Evolutionary conservation across 73 alveolate species (phyloP).

Genomic region (Durusdinium trenchii): DNA sequence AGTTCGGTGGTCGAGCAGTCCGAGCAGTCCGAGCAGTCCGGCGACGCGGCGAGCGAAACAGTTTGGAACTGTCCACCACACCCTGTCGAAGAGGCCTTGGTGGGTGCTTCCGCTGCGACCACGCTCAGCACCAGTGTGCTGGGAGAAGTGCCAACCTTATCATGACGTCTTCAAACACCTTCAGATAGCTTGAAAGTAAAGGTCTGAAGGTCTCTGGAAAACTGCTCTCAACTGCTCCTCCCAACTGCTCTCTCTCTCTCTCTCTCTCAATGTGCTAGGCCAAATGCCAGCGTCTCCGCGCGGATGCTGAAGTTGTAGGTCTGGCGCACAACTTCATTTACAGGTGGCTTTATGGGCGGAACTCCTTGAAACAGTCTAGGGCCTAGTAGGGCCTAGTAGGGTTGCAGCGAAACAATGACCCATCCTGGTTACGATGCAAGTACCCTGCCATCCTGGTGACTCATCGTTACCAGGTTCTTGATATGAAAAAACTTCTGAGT

Average conservation of each 20-base stretch:
- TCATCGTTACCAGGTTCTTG: no score
- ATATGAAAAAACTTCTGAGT: no score
- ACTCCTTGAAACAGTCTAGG: no score
- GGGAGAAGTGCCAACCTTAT: constrained; percentile 72
- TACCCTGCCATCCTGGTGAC: no score
- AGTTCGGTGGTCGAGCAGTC: no score
- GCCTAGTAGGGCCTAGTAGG: no score
- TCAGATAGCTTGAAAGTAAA: neutral
- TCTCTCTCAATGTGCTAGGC: neutral
- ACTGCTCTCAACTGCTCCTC: no score
- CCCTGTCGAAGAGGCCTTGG: constrained; percentile 27
- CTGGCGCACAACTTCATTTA: neutral
- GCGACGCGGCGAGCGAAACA: neutral
- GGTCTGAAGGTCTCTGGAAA: no score
- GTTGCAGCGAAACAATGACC: no score
- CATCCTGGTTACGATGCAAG: no score
- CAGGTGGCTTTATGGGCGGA: no score
- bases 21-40: no score
- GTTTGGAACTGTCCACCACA: neutral
- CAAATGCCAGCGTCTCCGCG: constrained; percentile 37
- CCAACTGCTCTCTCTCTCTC: neutral
- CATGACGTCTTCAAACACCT: neutral
- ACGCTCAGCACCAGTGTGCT: constrained; percentile 55
- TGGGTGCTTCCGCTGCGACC: constrained; percentile 87
- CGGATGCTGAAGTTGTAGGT: constrained; percentile 64